Percentiles rank a stretch among this genome's conserved stretches.
Evolutionary conservation across 768 basidiomycete species (phyloP).

Genomic region (Suillus subalutaceus): DNA sequence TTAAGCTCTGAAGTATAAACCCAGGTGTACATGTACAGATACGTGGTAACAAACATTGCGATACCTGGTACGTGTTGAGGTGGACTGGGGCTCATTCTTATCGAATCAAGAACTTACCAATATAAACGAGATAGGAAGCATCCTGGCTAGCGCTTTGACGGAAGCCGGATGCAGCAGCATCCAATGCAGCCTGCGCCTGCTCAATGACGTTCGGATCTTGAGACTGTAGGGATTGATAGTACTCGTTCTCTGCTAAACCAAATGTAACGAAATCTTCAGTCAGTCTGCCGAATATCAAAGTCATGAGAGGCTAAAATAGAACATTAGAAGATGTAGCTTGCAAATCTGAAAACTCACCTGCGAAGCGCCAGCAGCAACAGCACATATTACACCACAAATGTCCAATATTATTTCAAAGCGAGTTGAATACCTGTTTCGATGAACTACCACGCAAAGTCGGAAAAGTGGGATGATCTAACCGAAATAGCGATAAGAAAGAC

Average conservation of each 20-base stretch:
- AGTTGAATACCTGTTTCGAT: conserved; percentile 67
- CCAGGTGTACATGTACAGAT: conserved; percentile 41
- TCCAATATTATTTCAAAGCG: conserved; percentile 67
- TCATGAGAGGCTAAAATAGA: conserved; percentile 37
- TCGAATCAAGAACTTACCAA: conserved; percentile 35
- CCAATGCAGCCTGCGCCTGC: conserved; percentile 16
- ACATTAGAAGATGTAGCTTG: background rate
- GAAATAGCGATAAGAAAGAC: conserved; percentile 48
- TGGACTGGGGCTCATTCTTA: background rate
- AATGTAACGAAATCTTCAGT: conserved; percentile 44
- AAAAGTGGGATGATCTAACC: conserved; percentile 35
- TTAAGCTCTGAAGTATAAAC: conserved; percentile 45
- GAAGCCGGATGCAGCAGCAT: conserved; percentile 22
- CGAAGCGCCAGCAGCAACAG: conserved; percentile 76
- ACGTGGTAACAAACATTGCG: conserved; percentile 48
- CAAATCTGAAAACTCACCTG: conserved; percentile 51
- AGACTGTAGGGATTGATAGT: conserved; percentile 10
- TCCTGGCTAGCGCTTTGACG: conserved; percentile 34
- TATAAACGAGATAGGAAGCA: conserved; percentile 40
- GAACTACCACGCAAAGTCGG: conserved; percentile 2
- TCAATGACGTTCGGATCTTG: conserved; percentile 16
- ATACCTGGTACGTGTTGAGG: conserved; percentile 36
- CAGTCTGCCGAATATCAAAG: conserved; percentile 53
- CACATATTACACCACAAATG: conserved; percentile 69
- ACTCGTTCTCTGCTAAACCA: conserved; percentile 14